Evolutionary conservation across 139 green algal genomes (phyloP).

Genomic region (Choricystis sp.): DNA sequence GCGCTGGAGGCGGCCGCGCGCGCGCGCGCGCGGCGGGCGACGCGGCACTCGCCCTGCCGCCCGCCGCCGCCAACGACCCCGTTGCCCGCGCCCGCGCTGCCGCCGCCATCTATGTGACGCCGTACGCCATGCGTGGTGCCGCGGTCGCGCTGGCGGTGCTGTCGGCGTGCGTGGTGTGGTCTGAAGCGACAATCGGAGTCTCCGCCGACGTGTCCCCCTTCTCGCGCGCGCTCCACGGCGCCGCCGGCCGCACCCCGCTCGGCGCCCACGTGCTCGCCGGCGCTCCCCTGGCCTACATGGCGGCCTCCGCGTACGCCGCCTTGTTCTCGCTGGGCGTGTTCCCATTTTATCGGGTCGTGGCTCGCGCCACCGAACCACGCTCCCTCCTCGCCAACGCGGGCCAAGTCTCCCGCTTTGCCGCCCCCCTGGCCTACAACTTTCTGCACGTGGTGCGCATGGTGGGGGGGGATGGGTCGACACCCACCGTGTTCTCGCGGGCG

Average conservation of each 20-base stretch:
- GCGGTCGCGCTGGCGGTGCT: conserved; percentile 26
- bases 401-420: conserved; percentile 74
- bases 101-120: conserved; percentile 10
- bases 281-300: conserved; percentile 73
- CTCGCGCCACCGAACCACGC: conserved; percentile 33
- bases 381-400: conserved; percentile 32
- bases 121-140: conserved; percentile 19
- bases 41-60: conserved; percentile 1
- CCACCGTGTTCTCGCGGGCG: conserved; percentile 45
- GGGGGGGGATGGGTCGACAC: neutral
- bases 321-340: conserved; percentile 72
- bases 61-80: neutral
- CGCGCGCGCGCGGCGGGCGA: neutral
- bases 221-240: conserved; percentile 21
- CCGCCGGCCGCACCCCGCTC: conserved; percentile 10
- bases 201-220: conserved; percentile 69
- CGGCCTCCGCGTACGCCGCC: conserved; percentile 71
- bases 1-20: neutral
- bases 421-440: conserved; percentile 78
- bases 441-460: conserved; percentile 35
- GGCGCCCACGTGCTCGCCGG: conserved; percentile 26
- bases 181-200: conserved; percentile 65
- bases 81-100: neutral
- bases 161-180: conserved; percentile 59
- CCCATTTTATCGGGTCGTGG: conserved; percentile 57